phyloP scores from a whole-genome alignment of 2,329 filamentous ascomycete genomes.

The Didymella arachidicola region DNA sequence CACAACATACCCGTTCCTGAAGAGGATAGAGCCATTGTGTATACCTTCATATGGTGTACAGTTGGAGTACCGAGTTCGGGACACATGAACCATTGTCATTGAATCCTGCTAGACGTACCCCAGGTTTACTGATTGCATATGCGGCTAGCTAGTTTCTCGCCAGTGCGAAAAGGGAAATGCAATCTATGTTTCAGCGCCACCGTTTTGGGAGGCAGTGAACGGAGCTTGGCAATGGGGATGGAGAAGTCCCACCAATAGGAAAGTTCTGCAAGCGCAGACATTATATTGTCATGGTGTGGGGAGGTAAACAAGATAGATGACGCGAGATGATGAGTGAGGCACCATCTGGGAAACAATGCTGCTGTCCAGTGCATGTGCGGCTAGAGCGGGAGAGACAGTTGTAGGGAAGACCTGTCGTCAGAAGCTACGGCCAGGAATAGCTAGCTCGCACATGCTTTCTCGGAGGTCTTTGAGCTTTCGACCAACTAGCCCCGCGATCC shows the following conservation, averaged over 20 bases:
- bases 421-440: slow-evolving; percentile 3
- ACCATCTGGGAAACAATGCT: background rate
- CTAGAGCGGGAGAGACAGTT: background rate
- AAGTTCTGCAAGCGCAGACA: slow-evolving; percentile 12
- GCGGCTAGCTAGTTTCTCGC: slow-evolving; percentile 15
- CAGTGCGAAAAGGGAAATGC: slow-evolving; percentile 14
- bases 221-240: slow-evolving; percentile 27
- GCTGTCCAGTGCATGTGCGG: background rate
- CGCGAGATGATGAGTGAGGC: background rate
- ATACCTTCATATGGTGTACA: slow-evolving; percentile 10
- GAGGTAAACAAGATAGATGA: background rate
- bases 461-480: background rate
- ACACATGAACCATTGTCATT: slow-evolving; percentile 14
- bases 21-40: slow-evolving; percentile 6
- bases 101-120: slow-evolving; percentile 16
- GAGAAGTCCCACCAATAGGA: slow-evolving; percentile 38
- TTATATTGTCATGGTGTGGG: slow-evolving; percentile 7
- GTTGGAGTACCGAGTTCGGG: slow-evolving; percentile 7
- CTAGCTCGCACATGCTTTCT: slow-evolving; percentile 4
- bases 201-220: slow-evolving; percentile 26
- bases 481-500: background rate
- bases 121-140: slow-evolving; percentile 17
- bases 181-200: slow-evolving; percentile 28
- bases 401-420: background rate
- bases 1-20: slow-evolving; percentile 9